Conservation (phyloP, 2,329 filamentous ascomycete genomes). For the Chrysosporium keratinophilum region DNA sequence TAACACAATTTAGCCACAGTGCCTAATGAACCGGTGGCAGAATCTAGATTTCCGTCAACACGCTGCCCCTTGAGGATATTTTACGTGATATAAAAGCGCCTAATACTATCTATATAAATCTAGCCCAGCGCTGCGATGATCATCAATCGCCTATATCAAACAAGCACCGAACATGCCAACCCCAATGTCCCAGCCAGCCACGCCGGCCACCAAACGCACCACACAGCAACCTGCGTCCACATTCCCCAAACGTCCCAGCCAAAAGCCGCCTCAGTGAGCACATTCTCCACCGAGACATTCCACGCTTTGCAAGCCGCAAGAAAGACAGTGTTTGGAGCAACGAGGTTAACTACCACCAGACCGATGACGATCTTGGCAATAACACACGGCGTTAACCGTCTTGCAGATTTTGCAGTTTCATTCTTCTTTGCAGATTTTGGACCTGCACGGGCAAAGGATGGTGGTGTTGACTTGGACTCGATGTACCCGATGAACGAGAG, state of each 20-base stretch:
- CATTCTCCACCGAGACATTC: constrained; percentile 42
- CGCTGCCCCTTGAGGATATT: too few relatives aligned
- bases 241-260: constrained; percentile 84
- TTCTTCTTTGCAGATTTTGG: background rate
- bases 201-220: constrained; percentile 91
- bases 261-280: constrained; percentile 65
- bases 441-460: background rate
- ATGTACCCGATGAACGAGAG: constrained; percentile 56
- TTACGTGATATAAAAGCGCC: too few relatives aligned
- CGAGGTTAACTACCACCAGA: constrained; percentile 45
- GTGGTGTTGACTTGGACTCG: background rate
- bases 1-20: too few relatives aligned
- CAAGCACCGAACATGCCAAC: background rate
- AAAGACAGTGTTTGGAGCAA: constrained; percentile 52
- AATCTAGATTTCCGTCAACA: too few relatives aligned
- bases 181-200: constrained; percentile 54
- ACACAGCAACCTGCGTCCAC: constrained; percentile 82
- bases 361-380: constrained; percentile 17
- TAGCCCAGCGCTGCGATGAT: too few relatives aligned
- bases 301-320: constrained; percentile 42
- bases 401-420: background rate
- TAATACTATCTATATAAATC: too few relatives aligned
- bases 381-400: constrained; percentile 1
- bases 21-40: too few relatives aligned
- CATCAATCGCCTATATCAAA: background rate